Evolutionary conservation across 441 rosid genomes (phyloP), one percentile per base, ranked within the genome.

Genomic region (Pelargonium cotyledonis): DNA sequence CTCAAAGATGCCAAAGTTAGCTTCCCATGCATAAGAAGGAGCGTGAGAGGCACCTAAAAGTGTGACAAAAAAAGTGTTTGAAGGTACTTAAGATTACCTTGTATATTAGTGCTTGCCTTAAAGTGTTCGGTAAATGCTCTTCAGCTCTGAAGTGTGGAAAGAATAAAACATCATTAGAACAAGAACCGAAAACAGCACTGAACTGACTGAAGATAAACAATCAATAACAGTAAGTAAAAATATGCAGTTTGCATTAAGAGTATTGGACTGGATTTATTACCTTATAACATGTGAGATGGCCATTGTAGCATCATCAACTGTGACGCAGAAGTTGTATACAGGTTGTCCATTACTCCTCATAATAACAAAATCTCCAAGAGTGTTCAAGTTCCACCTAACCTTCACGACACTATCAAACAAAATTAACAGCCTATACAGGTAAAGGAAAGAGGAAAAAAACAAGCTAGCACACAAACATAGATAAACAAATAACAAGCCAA

Each of bases 341-440:
- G 99, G 99, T 75, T 88, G 96, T 51, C 97, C 97, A 47, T 91
- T 94, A 86, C 99, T 94, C 78, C 99, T 88, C 99, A 94, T 91
- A 53, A 91, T 86, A 64, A 94, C 96, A 83, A 94, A 94, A 84
- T 94, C 99, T 69, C 97, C 97, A 65, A 91, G 94, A 6, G 97
- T 91, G 78, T 88, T 85, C 81, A 89, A 83, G 72, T 87, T 88
- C 97, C 99, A 90, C 78, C 81, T 81, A 81, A 94, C 97, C 94
- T 90, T 85, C 90, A 88, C 4, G 76, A 79, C 77, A 85, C 87
- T 87, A 85, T 79, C 87, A 71, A 69, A 69, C 76, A 79, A 66
- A 75, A 74, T 89, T 85, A 89, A 75, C 51, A 76, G 67, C 70
- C 69, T 11, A 76, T 14, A 72, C 71, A 62, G 19, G 44, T 9